A percentile compares a stretch with the other conserved stretches of the same genome.
These are phyloP conservation scores for Hygrophorus russula DNA, from an alignment of 768 basidiomycete genomes.

Conservation along the genomic window DNA sequence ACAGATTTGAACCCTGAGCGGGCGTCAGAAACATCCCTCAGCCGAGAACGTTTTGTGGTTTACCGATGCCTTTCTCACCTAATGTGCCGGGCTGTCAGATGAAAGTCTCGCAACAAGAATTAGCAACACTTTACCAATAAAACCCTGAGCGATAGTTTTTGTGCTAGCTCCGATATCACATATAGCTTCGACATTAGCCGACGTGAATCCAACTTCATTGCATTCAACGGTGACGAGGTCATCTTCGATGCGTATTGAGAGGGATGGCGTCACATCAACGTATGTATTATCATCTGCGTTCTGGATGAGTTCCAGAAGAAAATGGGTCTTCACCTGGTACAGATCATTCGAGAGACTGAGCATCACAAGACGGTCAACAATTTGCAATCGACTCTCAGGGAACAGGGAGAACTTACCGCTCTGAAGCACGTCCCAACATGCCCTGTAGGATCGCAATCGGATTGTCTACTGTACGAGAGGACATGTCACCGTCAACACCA, in stretches of 20 bases:
- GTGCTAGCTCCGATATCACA: not conserved
- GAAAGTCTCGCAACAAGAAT: not conserved
- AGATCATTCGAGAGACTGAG: not conserved
- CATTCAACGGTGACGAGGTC: not conserved
- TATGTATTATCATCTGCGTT: not conserved
- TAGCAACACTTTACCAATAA: not conserved
- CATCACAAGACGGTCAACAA: not conserved
- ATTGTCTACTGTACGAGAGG: not conserved
- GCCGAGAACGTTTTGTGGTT: not conserved
- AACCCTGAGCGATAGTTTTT: not conserved
- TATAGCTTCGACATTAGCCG: not conserved
- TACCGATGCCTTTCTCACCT: not conserved
- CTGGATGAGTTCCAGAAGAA: not conserved
- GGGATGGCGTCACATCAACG: not conserved
- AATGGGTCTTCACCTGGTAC: not conserved
- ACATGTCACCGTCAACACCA: not conserved
- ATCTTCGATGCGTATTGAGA: not conserved
- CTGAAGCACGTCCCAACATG: not conserved
- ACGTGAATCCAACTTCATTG: not conserved
- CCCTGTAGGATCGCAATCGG: not conserved
- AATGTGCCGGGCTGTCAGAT: not conserved
- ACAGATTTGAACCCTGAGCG: not conserved
- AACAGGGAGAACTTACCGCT: not conserved
- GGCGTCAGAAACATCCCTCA: not conserved
- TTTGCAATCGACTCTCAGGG: not conserved